Percentiles rank a stretch among this genome's conserved stretches.
These are phyloP conservation scores for Gossypium herbaceum DNA, from an alignment of 345 rosid genomes.

Conservation along the genomic window DNA sequence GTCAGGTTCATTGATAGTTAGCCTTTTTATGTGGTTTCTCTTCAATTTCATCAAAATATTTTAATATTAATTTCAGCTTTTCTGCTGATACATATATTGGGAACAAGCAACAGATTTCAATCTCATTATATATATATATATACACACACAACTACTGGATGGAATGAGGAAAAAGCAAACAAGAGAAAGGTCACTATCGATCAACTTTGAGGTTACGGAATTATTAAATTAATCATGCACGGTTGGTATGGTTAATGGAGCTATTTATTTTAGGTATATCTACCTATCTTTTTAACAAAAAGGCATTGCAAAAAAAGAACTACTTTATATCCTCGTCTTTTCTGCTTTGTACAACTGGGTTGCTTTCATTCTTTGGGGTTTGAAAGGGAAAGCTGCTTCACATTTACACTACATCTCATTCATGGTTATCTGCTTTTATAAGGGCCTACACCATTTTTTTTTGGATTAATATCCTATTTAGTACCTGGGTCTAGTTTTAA, in stretches of 20 bases:
- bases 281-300: neutral
- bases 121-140: no score
- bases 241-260: neutral
- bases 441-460: constrained; percentile 18
- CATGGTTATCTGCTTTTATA: constrained; percentile 25
- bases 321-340: constrained; percentile 13
- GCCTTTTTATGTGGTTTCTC: neutral
- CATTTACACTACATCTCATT: constrained; percentile 19
- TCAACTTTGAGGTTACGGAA: neutral
- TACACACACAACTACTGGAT: no score
- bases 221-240: neutral
- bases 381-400: constrained; percentile 31
- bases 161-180: neutral
- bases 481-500: no score
- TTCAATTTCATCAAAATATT: neutral
- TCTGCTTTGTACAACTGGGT: constrained; percentile 16
- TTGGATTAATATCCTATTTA: no score
- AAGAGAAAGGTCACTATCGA: neutral
- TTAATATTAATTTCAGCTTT: no score
- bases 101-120: no score
- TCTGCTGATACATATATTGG: no score
- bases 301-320: neutral
- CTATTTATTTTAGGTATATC: neutral
- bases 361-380: constrained; percentile 27
- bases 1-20: neutral